These are phyloP conservation scores for Scheffersomyces stipitis DNA, from an alignment of 805 yeast species.

Conservation along the genomic window DNA sequence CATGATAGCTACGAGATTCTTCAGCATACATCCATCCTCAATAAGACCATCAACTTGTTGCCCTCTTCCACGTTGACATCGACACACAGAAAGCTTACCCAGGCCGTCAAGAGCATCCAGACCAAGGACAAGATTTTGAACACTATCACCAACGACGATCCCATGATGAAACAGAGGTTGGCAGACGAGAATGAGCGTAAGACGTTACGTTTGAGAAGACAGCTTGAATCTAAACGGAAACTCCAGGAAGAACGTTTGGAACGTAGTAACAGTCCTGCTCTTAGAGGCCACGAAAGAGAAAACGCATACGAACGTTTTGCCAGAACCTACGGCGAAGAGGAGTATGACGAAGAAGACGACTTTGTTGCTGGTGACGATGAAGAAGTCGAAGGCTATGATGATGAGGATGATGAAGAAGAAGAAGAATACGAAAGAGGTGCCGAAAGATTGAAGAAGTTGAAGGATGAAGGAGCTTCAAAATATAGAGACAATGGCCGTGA, in stretches of 20 bases:
- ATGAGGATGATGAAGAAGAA: conserved; percentile 47
- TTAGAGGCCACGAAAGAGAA: conserved; percentile 21
- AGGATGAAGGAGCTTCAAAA: conserved; percentile 54
- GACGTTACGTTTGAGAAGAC: conserved; percentile 61
- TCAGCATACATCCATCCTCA: conserved; percentile 64
- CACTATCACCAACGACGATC: conserved; percentile 61
- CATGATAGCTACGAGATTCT: conserved; percentile 72
- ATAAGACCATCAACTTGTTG: conserved; percentile 67
- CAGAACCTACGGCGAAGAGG: conserved; percentile 34
- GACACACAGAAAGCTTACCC: conserved; percentile 78
- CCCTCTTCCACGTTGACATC: conserved; percentile 90
- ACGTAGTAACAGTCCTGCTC: conserved; percentile 39
- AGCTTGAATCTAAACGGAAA: conserved; percentile 60
- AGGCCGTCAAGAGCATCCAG: conserved; percentile 57
- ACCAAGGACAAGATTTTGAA: conserved; percentile 49
- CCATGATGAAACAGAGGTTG: conserved; percentile 63
- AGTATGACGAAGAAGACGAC: conserved; percentile 41
- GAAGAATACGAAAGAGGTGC: conserved; percentile 55
- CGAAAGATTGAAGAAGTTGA: conserved; percentile 54
- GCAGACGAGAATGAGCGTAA: conserved; percentile 63
- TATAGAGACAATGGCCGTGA: conserved; percentile 30
- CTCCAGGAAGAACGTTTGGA: conserved; percentile 60
- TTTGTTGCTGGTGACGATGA: conserved; percentile 45
- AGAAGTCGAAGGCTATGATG: conserved; percentile 42
- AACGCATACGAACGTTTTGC: conserved; percentile 41